Base-by-base conservation (phyloP, 1,284 basidiomycete genomes). In the Tetrapyrgos nigripes region DNA sequence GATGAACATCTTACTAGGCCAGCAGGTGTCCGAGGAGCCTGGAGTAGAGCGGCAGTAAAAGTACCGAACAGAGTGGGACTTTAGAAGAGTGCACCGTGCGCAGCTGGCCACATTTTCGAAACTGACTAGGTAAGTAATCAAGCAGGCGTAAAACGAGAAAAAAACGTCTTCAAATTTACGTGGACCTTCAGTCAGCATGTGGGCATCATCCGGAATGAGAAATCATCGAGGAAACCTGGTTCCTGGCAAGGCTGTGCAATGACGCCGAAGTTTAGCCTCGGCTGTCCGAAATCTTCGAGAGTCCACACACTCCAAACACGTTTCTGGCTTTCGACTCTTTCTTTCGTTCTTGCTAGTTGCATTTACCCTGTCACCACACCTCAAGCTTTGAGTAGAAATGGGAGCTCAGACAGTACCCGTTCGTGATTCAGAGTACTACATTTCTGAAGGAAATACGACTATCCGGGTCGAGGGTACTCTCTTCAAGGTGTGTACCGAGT, bases 381-480 rank as follows among this genome's bases (percentile, higher is more conserved):
- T 21, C 27, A 50, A 29, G 19, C 31, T 21, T 29, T 29, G 4
- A 5, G 9, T 29, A 29, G 26, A 28, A 29, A 50, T 50, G 48
- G 27, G 48, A 29, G 48, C 48, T 19, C 50, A 50, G 11, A n/a
- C 23, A n/a, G 4, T 57, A 4, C n/a, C n/a, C 37, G 52, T 51
- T 33, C 59, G 49, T 26, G 59, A 61, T 50, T n/a, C 29, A 29
- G 59, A 61, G 23, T 61, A 52, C n/a, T 61, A 61, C 24, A 48
- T 61, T 40, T n/a, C 51, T 29, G 76, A 80, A 66, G 83, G 79
- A 53, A 83, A 82, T 60, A 79, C 77, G 50, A 77, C 82, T 21
- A 66, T 84, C 35, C 72, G 74, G 61, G 81, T 83, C 50, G 80
- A 80, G 66, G 70, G 75, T 54, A 79, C 75, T 0, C 64, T 83